Conservation (phyloP, 352 stramenopile genomes). For the Pythium sp. region DNA sequence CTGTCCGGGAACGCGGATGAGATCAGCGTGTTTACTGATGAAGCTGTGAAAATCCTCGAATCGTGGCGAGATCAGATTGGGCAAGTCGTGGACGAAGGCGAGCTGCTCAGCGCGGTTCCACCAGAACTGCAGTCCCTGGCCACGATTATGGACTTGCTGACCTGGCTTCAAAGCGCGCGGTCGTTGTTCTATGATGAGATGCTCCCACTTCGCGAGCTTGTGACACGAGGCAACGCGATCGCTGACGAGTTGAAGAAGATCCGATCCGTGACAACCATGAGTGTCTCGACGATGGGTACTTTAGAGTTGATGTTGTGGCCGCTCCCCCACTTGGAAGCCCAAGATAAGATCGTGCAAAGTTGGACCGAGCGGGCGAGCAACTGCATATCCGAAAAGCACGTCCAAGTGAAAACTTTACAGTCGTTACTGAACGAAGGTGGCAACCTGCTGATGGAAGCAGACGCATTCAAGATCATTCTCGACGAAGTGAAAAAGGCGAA, state of each 20-base stretch:
- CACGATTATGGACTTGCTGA: conserved; percentile 56
- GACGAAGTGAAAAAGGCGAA: conserved; percentile 82
- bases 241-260: conserved; percentile 29
- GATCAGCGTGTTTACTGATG: conserved; percentile 39
- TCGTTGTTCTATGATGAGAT: conserved; percentile 81
- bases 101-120: conserved; percentile 62
- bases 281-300: conserved; percentile 31
- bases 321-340: conserved; percentile 58
- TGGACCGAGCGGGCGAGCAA: conserved; percentile 60
- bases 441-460: conserved; percentile 63
- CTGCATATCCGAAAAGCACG: conserved; percentile 63
- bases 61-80: conserved; percentile 65
- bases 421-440: conserved; percentile 53
- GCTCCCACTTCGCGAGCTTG: conserved; percentile 60
- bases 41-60: conserved; percentile 71
- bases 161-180: conserved; percentile 74
- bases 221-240: conserved; percentile 46
- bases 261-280: conserved; percentile 21
- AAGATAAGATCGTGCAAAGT: conserved; percentile 61
- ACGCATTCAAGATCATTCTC: conserved; percentile 72
- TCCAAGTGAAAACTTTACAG: conserved; percentile 52
- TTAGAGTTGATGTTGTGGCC: conserved; percentile 69
- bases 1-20: conserved; percentile 27
- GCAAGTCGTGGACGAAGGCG: conserved; percentile 52
- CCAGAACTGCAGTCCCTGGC: conserved; percentile 51